A percentile compares a stretch with the other conserved stretches of the same genome.
Evolutionary conservation across 805 yeast genomes (phyloP).

Genomic region (Suhomyces faveliae): DNA sequence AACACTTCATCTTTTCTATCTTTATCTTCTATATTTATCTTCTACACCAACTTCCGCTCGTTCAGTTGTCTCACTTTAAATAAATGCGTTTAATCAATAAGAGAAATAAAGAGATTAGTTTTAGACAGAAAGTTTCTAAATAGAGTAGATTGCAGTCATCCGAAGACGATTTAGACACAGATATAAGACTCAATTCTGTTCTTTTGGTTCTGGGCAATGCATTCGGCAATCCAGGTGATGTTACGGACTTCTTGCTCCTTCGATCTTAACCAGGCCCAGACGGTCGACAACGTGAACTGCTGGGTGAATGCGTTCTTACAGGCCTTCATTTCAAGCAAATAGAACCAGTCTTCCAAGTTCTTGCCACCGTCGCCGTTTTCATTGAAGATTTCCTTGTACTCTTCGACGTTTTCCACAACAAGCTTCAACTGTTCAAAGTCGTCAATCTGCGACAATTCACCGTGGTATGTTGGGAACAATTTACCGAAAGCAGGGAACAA

Average conservation of each 20-base stretch:
- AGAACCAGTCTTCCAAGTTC: constrained; percentile 90
- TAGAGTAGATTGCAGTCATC: too few relatives aligned
- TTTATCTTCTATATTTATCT: too few relatives aligned
- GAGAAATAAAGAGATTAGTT: background rate
- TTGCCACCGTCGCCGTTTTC: constrained; percentile 35
- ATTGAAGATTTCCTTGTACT: constrained; percentile 57
- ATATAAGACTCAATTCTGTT: constrained; percentile 90
- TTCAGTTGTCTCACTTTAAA: too few relatives aligned
- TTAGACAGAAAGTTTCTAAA: too few relatives aligned
- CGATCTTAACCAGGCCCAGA: constrained; percentile 96
- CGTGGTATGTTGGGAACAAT: constrained; percentile 68
- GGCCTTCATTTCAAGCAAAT: constrained; percentile 85
- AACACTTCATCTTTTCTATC: too few relatives aligned
- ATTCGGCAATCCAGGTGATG: constrained; percentile 99
- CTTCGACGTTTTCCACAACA: constrained; percentile 62
- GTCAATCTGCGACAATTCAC: constrained; percentile 69
- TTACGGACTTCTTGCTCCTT: constrained; percentile 96
- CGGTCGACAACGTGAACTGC: constrained; percentile 84
- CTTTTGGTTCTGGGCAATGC: constrained; percentile 98
- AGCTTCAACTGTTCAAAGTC: constrained; percentile 81
- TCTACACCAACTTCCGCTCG: too few relatives aligned
- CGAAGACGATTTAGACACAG: too few relatives aligned
- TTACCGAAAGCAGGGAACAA: constrained; percentile 83
- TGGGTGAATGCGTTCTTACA: constrained; percentile 94
- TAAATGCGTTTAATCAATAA: background rate